Conservation (phyloP, 495 filamentous ascomycete species). For the Xylaria nigripes region DNA sequence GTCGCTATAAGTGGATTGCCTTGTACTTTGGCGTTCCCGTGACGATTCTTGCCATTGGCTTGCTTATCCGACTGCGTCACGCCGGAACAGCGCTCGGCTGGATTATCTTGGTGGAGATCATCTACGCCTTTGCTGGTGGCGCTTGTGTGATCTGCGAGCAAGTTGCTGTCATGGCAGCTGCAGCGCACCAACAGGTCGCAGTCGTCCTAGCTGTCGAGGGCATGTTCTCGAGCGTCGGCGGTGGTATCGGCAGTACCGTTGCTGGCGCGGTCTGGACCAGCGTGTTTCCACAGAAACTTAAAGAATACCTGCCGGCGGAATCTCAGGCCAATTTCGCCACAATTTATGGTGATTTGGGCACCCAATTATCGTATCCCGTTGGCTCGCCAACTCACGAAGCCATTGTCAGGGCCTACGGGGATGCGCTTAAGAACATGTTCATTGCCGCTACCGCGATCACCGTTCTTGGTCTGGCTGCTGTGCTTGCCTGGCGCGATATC, state of each 20-base stretch:
- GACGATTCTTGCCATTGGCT: constrained; percentile 54
- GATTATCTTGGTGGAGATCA: constrained; percentile 70
- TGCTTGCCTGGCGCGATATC: constrained; percentile 48
- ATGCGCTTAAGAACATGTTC: constrained; percentile 48
- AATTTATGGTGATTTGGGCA: constrained; percentile 47
- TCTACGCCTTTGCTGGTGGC: constrained; percentile 62
- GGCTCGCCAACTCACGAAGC: constrained; percentile 45
- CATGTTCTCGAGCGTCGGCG: constrained; percentile 57
- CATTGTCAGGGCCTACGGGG: constrained; percentile 49
- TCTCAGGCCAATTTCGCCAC: constrained; percentile 30
- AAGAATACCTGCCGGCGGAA: constrained; percentile 49
- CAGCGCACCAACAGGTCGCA: constrained; percentile 58
- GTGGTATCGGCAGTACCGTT: constrained; percentile 54
- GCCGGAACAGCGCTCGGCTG: constrained; percentile 50
- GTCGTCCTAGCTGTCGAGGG: constrained; percentile 54
- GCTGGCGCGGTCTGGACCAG: constrained; percentile 60
- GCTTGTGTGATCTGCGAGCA: constrained; percentile 54
- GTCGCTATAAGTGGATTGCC: constrained; percentile 48
- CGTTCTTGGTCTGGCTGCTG: constrained; percentile 37
- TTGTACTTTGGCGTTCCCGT: constrained; percentile 52
- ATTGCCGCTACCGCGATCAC: constrained; percentile 46
- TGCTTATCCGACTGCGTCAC: constrained; percentile 69
- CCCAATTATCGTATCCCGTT: constrained; percentile 45
- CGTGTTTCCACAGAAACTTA: constrained; percentile 46
- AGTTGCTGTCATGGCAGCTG: constrained; percentile 59